Conservation (phyloP, 2,329 filamentous ascomycete genomes). For the Balansia obtecta region DNA sequence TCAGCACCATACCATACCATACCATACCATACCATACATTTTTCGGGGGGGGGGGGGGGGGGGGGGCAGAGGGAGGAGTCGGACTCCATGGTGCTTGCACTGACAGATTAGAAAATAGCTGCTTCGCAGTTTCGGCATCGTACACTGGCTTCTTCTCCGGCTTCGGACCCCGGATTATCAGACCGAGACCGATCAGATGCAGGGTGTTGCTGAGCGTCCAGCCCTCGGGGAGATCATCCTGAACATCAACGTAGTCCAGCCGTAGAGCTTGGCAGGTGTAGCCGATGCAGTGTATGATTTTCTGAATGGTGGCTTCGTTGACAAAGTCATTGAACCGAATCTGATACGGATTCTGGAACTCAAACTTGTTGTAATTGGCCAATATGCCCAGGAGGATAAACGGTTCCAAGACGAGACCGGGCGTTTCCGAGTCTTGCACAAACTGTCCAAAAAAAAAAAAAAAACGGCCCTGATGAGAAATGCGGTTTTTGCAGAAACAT, state of each 20-base stretch:
- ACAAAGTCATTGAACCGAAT: constrained; percentile 89
- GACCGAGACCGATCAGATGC: constrained; percentile 71
- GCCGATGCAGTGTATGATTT: constrained; percentile 67
- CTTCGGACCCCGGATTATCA: constrained; percentile 56
- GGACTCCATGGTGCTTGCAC: constrained; percentile 22
- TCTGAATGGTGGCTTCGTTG: constrained; percentile 76
- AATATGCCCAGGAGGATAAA: constrained; percentile 77
- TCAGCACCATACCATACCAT: too few species aligned
- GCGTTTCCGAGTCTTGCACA: constrained; percentile 63
- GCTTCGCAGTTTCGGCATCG: constrained; percentile 69
- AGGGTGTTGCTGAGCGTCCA: constrained; percentile 78
- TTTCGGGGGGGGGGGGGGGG: background rate
- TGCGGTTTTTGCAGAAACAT: background rate
- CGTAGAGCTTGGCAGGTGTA: constrained; percentile 55
- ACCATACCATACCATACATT: too few species aligned
- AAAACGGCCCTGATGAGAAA: constrained; percentile 1
- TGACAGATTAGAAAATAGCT: constrained; percentile 68
- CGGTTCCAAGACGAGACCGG: constrained; percentile 53
- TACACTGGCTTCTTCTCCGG: constrained; percentile 44
- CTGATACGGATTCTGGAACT: constrained; percentile 94
- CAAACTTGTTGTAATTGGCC: constrained; percentile 98
- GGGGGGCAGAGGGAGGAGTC: background rate
- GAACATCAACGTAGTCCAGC: constrained; percentile 68
- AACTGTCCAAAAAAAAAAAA: constrained; percentile 46
- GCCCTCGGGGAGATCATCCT: constrained; percentile 80